Evolutionary conservation across 768 basidiomycete genomes (phyloP).

Genomic region (Hypsizygus marmoreus): DNA sequence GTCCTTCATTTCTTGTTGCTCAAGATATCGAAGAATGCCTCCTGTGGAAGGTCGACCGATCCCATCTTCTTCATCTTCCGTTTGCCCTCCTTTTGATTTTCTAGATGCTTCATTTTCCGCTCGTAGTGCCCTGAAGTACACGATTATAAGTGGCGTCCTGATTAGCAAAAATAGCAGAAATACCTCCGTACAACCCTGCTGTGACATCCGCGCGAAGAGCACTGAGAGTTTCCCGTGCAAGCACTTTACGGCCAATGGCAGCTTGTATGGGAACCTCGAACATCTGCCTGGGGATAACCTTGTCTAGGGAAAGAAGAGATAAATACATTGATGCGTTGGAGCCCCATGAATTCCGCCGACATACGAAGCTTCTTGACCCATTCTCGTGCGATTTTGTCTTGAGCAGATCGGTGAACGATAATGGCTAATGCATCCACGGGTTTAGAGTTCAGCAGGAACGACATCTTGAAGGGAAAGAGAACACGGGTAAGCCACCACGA

Average conservation of each 20-base stretch:
- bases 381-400: conserved; percentile 69
- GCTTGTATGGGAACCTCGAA: conserved; percentile 98
- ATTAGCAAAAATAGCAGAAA: conserved; percentile 6
- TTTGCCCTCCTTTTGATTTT: conserved; percentile 94
- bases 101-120: conserved; percentile 86
- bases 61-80: conserved; percentile 87
- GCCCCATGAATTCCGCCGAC: conserved; percentile 27
- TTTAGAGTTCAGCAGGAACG: conserved; percentile 84
- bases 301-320: conserved; percentile 49
- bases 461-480: conserved; percentile 65
- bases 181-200: conserved; percentile 89
- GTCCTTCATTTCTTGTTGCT: conserved; percentile 51
- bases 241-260: conserved; percentile 79
- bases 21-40: conserved; percentile 93
- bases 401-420: conserved; percentile 82
- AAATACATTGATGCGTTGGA: neutral
- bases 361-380: conserved; percentile 94
- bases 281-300: conserved; percentile 88
- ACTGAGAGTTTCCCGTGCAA: conserved; percentile 87
- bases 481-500: neutral
- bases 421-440: conserved; percentile 93
- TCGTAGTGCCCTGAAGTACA: conserved; percentile 75
- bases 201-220: conserved; percentile 92
- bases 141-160: neutral
- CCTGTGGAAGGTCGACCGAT: conserved; percentile 88